Evolutionary conservation across 2,329 filamentous ascomycete species (phyloP), one percentile per base, ranked within the genome.

Genomic region (Pochonia chlamydosporia): DNA sequence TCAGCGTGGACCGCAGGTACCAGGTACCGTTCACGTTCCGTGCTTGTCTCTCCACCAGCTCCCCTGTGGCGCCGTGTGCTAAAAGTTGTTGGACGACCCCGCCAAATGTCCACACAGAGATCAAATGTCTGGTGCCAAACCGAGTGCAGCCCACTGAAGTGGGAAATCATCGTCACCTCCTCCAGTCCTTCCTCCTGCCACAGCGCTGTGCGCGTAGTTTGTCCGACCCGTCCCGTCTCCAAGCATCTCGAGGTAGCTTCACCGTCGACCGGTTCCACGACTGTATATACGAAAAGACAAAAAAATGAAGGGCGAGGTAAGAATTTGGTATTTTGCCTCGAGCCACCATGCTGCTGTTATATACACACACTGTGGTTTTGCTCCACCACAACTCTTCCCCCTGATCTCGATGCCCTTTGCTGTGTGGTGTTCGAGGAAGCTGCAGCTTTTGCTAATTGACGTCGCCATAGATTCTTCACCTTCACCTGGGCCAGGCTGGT

Each of bases 401-500:
- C 14, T 21, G 24, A 40, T 33, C 25, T 30, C 28, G 16, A 16
- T 33, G 25, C 36, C 14, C 24, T 45, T 18, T 26, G 37, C 11
- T 16, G 14, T 35, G 14, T 11, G 23, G 16, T 21, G 14, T 1
- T 18, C 4, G n/a, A n/a, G n/a, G n/a, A n/a, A 25, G 18, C 43
- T 49, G 5, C 5, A 18, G n/a, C 13, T 25, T 31, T 44, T 40
- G 43, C 50, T 54, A 30, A 58, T 54, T 54, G 21, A 23, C 6
- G 52, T 33, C 28, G 47, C 49, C 47, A 46, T 52, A 82, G 79
- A 75, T 82, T 68, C 73, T 82, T 69, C 79, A 82, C 69, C 70
- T 82, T 64, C 79, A 82, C 65, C 66, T 82, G 60, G 79, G 79
- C 66, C 79, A 87, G 75, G 83, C 84, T 71, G 84, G 83, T 71